Conservation (phyloP, 2,329 filamentous ascomycete genomes). For the Elsinoe arachidis region DNA sequence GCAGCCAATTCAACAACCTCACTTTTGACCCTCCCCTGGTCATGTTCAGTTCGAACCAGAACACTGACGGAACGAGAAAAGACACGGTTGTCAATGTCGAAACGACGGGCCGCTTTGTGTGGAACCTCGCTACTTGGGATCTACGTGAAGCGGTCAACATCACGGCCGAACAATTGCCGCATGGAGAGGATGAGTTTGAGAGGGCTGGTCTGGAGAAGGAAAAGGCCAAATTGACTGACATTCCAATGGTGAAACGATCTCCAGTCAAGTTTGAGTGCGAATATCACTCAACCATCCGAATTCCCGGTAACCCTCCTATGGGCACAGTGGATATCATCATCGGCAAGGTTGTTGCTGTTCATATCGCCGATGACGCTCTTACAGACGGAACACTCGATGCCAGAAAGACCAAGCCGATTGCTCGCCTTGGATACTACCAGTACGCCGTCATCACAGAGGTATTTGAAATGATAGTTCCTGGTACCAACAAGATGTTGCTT, state of each 20-base stretch:
- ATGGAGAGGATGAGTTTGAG: conserved; percentile 48
- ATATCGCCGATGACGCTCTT: conserved; percentile 48
- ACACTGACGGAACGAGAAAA: conserved; percentile 38
- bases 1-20: conserved; percentile 53
- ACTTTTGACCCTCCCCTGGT: conserved; percentile 56
- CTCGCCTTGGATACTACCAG: conserved; percentile 52
- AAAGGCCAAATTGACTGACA: conserved; percentile 31
- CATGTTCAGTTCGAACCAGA: conserved; percentile 54
- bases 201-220: conserved; percentile 43
- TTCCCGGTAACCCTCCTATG: conserved; percentile 51
- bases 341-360: conserved; percentile 48
- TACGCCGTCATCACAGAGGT: conserved; percentile 48
- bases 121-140: conserved; percentile 51
- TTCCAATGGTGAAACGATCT: conserved; percentile 46
- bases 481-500: conserved; percentile 24
- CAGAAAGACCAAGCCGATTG: conserved; percentile 50
- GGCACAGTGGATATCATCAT: conserved; percentile 51
- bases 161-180: conserved; percentile 42
- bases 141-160: conserved; percentile 49
- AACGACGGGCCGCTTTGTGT: conserved; percentile 47
- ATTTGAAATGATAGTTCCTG: conserved; percentile 48
- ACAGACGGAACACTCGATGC: conserved; percentile 50
- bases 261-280: conserved; percentile 53
- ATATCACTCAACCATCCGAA: conserved; percentile 45
- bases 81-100: conserved; percentile 52